Percentiles rank a stretch among this genome's conserved stretches.
phyloP scores from a whole-genome alignment of 129 eudicot genomes.

The Kitagawia praeruptora region DNA sequence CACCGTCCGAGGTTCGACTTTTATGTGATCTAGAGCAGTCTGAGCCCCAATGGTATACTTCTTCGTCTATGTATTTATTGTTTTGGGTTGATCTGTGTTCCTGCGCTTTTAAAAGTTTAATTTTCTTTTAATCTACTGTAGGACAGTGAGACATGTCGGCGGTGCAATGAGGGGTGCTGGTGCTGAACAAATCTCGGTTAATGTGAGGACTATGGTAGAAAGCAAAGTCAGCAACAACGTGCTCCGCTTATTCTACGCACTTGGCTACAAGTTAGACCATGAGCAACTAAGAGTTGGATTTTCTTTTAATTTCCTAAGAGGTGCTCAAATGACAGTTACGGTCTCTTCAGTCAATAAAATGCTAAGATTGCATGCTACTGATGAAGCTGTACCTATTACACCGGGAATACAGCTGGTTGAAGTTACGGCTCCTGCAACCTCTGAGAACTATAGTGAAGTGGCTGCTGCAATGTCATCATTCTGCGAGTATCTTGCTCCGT shows the following conservation, averaged over 20 bases:
- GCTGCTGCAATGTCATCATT: conserved; percentile 68
- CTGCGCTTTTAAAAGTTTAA: neutral
- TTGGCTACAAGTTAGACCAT: conserved; percentile 88
- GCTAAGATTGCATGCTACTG: conserved; percentile 83
- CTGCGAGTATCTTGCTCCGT: conserved; percentile 99
- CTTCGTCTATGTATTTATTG: neutral
- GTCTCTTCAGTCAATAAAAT: conserved; percentile 84
- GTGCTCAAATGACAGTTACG: conserved; percentile 78
- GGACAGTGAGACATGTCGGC: conserved; percentile 87
- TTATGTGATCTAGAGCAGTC: conserved; percentile 90
- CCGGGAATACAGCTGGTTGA: conserved; percentile 94
- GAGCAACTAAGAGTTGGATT: conserved; percentile 78
- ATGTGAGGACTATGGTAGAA: conserved; percentile 77
- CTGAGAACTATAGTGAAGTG: conserved; percentile 72
- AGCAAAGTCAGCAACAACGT: conserved; percentile 83
- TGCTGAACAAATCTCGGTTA: conserved; percentile 83
- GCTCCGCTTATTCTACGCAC: conserved; percentile 61
- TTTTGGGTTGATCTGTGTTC: neutral
- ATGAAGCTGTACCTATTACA: conserved; percentile 77
- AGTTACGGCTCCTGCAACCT: conserved; percentile 90
- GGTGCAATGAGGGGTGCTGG: conserved; percentile 97
- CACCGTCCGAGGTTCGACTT: conserved; percentile 80
- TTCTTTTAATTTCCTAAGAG: conserved; percentile 67
- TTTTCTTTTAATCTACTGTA: conserved; percentile 7
- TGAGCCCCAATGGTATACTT: conserved; percentile 79